Evolutionary conservation across 2,329 filamentous ascomycete genomes (phyloP), one percentile per base, ranked within the genome.

Genomic region (Claviceps maximensis): DNA sequence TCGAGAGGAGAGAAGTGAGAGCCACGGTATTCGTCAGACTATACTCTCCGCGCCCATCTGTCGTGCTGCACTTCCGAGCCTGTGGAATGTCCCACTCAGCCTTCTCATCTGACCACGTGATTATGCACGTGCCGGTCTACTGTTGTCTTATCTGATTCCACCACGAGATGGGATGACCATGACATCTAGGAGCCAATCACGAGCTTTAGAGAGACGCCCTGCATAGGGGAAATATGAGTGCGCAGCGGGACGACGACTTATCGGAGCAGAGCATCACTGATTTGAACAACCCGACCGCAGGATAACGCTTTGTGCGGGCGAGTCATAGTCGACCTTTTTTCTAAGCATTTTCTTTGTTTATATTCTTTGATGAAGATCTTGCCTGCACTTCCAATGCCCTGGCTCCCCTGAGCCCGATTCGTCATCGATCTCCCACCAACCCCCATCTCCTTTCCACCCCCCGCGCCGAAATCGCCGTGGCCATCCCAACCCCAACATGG

Each of bases 401-500:
- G 42, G 9, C 21, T 38, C 23, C 6, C 10, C 21, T 46, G 49
- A 45, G 49, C 21, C 25, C 4, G n/a, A 36, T 25, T 33, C 29
- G 40, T 25, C 48, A 42, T 42, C 38, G 33, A 8, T 31, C 8
- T 25, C 29, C 19, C 31, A n/a, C 44, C 15, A 23, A 5, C 27
- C 31, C 23, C 33, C 42, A n/a, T n/a, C n/a, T n/a, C n/a, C n/a
- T n/a, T n/a, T 21, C n/a, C 13, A 3, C 21, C 31, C 47, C 23
- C 42, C 6, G 36, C 49, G 41, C 36, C 48, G 19, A 25, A 19
- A 29, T 12, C 50, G 13, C 21, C 44, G 46, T 41, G n/a, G 10
- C 31, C 38, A 13, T 38, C 31, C 40, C 50, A n/a, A 17, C 36
- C 17, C 36, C 46, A 25, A 23, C 47, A 67, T 67, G 65, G 55